Evolutionary conservation across 2,329 filamentous ascomycete genomes (phyloP).

Genomic region (Juglanconis oblonga): DNA sequence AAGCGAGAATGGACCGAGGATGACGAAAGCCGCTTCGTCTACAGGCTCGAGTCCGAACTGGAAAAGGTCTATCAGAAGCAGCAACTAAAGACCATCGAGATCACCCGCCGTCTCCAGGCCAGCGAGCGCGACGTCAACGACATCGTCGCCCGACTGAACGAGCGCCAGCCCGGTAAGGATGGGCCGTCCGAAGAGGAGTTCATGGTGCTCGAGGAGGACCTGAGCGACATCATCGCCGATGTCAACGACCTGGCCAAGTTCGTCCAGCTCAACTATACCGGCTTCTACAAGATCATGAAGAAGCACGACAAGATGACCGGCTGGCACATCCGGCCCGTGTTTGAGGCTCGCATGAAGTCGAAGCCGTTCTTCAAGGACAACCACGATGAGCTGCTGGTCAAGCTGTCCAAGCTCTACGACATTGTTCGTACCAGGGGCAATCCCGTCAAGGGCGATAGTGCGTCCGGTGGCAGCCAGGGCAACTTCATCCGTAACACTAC

Average conservation of each 20-base stretch:
- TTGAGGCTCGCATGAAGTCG: slow-evolving; percentile 87
- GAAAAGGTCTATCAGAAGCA: slow-evolving; percentile 98
- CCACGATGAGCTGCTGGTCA: slow-evolving; percentile 92
- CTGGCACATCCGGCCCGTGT: slow-evolving; percentile 93
- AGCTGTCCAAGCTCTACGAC: slow-evolving; percentile 93
- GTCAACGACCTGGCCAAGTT: slow-evolving; percentile 98
- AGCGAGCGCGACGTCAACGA: slow-evolving; percentile 88
- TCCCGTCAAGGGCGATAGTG: slow-evolving; percentile 85
- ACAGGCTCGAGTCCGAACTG: slow-evolving; percentile 82
- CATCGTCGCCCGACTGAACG: slow-evolving; percentile 73
- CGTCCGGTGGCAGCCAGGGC: slow-evolving; percentile 87
- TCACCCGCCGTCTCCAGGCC: slow-evolving; percentile 81
- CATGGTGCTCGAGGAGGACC: slow-evolving; percentile 84
- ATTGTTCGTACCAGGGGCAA: slow-evolving; percentile 89
- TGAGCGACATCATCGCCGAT: slow-evolving; percentile 97
- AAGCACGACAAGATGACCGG: slow-evolving; percentile 98
- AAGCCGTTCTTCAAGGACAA: slow-evolving; percentile 99
- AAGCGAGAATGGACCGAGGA: slow-evolving; percentile 79
- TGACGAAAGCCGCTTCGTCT: slow-evolving; percentile 85
- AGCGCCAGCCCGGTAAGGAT: slow-evolving; percentile 54
- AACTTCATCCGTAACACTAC: slow-evolving; percentile 97
- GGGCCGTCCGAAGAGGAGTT: slow-evolving; percentile 87
- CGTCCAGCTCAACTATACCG: slow-evolving; percentile 96
- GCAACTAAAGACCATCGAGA: slow-evolving; percentile 95
- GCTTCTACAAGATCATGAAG: slow-evolving; percentile 99